These are phyloP conservation scores for Gonapodya prolifera DNA, from an alignment of 192 early-diverging fungal genomes.

Conservation along the genomic window DNA sequence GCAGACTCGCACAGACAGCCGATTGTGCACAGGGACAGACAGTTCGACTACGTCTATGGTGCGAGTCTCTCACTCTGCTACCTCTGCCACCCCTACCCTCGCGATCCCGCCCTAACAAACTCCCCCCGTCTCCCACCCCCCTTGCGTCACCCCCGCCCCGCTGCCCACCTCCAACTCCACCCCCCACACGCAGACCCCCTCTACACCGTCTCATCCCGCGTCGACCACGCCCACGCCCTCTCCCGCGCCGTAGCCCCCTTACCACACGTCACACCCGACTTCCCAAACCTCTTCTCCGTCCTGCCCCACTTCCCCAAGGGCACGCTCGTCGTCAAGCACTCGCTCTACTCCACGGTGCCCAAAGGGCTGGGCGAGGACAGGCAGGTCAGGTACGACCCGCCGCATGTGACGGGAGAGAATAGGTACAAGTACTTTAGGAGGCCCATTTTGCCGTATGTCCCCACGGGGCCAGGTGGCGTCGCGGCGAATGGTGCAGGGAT, in stretches of 20 bases:
- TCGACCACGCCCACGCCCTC: constrained; percentile 36
- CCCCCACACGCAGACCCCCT: constrained; percentile 23
- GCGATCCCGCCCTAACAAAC: background rate
- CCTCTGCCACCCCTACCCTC: too few species aligned
- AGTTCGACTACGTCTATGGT: constrained; percentile 43
- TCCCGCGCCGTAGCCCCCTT: background rate
- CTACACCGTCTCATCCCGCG: constrained; percentile 37
- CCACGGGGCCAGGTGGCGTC: constrained; percentile 34
- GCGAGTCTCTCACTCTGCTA: too few species aligned
- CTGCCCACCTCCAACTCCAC: background rate
- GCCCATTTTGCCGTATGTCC: constrained; percentile 45
- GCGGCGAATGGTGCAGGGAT: too few species aligned
- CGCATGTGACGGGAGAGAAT: constrained; percentile 31
- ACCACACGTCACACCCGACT: constrained; percentile 38
- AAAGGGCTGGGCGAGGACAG: constrained; percentile 28
- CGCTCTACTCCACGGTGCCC: constrained; percentile 19
- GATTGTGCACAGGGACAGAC: background rate
- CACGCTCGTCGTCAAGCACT: constrained; percentile 13
- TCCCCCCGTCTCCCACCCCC: background rate
- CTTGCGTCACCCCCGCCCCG: background rate
- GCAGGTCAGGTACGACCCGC: constrained; percentile 7
- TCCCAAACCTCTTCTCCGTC: constrained; percentile 43
- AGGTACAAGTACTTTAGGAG: constrained; percentile 47
- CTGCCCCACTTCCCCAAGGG: constrained; percentile 23
- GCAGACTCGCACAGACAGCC: background rate